Evolutionary conservation across 305 asterid species (phyloP).

Genomic region (Solanum hybrid): DNA sequence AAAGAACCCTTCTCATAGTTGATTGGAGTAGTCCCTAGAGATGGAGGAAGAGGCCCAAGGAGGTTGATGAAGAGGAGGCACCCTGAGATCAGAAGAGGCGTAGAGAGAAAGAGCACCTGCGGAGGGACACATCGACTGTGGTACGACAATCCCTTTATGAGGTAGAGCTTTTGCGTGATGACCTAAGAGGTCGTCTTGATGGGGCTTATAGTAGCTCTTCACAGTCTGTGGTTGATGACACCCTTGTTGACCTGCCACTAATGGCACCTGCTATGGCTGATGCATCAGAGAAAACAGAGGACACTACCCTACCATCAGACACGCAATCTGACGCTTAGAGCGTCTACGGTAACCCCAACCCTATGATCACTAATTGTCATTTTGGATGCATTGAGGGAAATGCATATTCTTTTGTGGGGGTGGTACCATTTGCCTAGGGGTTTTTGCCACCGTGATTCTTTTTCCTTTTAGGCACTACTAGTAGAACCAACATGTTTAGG

Average conservation of each 20-base stretch:
- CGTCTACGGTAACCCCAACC: background rate
- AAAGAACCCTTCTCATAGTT: background rate
- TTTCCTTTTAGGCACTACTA: background rate
- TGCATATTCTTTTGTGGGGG: background rate
- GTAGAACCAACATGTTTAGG: background rate
- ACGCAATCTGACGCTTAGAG: background rate
- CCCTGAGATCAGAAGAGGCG: background rate
- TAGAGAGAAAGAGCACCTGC: background rate
- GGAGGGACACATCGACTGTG: background rate
- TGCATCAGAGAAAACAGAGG: background rate
- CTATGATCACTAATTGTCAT: background rate
- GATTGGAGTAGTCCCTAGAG: background rate
- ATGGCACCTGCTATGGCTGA: background rate
- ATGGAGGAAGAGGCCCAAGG: background rate
- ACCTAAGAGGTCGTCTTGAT: background rate
- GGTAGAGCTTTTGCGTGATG: background rate
- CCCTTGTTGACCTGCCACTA: background rate
- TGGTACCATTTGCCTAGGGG: background rate
- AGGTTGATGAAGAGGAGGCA: background rate
- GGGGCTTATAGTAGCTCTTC: background rate
- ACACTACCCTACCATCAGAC: background rate
- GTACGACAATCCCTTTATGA: too few species aligned
- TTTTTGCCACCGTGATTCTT: background rate
- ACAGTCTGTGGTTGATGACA: background rate
- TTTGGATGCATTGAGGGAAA: background rate